Evolutionary conservation across 2,329 filamentous ascomycete genomes (phyloP).

Genomic region (Trichophyton mentagrophytes): DNA sequence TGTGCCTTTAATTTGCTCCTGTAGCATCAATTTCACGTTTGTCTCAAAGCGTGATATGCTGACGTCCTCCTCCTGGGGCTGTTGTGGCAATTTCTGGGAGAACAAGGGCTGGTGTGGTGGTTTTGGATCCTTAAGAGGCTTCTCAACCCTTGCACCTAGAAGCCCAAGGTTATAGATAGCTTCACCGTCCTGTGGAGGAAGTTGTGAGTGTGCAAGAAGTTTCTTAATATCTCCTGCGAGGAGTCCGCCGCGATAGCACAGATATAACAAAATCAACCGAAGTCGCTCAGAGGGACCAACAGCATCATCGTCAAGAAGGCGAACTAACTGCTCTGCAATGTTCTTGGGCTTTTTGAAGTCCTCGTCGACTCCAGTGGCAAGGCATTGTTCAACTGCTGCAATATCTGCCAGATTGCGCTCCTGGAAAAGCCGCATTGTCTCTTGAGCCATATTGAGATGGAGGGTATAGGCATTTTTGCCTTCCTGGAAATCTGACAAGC

Average conservation of each 20-base stretch:
- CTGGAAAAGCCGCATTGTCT: slow-evolving; percentile 91
- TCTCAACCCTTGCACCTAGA: slow-evolving; percentile 61
- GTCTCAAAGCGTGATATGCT: slow-evolving; percentile 80
- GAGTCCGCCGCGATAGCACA: slow-evolving; percentile 75
- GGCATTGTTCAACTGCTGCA: slow-evolving; percentile 70
- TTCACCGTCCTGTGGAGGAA: slow-evolving; percentile 61
- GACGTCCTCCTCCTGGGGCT: slow-evolving; percentile 51
- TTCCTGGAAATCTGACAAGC: slow-evolving; percentile 84
- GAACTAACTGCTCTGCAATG: slow-evolving; percentile 69
- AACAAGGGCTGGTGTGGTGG: slow-evolving; percentile 57
- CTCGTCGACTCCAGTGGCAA: slow-evolving; percentile 87
- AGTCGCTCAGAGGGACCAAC: slow-evolving; percentile 62
- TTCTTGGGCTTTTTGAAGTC: slow-evolving; percentile 86
- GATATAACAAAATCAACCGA: slow-evolving; percentile 71
- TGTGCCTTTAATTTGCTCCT: slow-evolving; percentile 54
- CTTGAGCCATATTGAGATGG: slow-evolving; percentile 91
- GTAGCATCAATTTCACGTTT: slow-evolving; percentile 67
- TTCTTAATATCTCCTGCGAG: slow-evolving; percentile 73
- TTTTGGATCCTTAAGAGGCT: slow-evolving; percentile 64
- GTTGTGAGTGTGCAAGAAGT: slow-evolving; percentile 66
- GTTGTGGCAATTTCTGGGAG: slow-evolving; percentile 47
- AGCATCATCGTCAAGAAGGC: slow-evolving; percentile 73
- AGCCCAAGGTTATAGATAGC: slow-evolving; percentile 63
- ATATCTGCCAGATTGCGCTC: slow-evolving; percentile 73
- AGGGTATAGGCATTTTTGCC: slow-evolving; percentile 92